Evolutionary conservation across 441 rosid species (phyloP).

Genomic region (Syzygium syzygioides): DNA sequence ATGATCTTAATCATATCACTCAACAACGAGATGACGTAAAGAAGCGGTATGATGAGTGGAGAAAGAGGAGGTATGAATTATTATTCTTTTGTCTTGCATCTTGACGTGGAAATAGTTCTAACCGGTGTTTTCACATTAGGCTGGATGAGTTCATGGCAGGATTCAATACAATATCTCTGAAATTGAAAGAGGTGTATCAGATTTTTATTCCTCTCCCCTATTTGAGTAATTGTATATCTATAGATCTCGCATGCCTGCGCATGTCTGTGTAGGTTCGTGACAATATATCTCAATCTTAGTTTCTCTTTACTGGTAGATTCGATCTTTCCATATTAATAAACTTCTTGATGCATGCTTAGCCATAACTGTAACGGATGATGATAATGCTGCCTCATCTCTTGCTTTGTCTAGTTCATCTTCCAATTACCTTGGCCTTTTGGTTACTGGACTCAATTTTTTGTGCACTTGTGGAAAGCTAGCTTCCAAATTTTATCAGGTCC

Average conservation of each 20-base stretch:
- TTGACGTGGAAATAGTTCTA: neutral
- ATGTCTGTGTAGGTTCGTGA: neutral
- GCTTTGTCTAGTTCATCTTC: neutral
- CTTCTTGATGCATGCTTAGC: neutral
- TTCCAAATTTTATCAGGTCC: neutral
- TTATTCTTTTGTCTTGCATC: neutral
- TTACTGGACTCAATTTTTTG: neutral
- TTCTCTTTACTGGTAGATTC: neutral
- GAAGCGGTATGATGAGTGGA: constrained; percentile 78
- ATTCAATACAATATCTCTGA: constrained; percentile 83
- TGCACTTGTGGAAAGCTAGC: neutral
- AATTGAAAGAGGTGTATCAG: constrained; percentile 99
- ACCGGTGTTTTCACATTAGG: constrained; percentile 30
- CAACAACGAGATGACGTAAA: constrained; percentile 83
- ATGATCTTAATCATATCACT: constrained; percentile 70
- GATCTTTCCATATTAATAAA: neutral
- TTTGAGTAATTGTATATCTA: neutral
- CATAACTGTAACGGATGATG: neutral
- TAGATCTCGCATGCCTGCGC: neutral
- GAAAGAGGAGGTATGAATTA: constrained; percentile 63
- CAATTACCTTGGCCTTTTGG: neutral
- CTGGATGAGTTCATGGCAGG: constrained; percentile 99
- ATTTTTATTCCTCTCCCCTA: constrained; percentile 19
- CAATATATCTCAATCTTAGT: neutral
- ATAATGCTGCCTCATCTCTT: neutral